These are phyloP conservation scores for Plectosphaerella plurivora DNA, from an alignment of 2,329 filamentous ascomycete species.

Conservation along the genomic window DNA sequence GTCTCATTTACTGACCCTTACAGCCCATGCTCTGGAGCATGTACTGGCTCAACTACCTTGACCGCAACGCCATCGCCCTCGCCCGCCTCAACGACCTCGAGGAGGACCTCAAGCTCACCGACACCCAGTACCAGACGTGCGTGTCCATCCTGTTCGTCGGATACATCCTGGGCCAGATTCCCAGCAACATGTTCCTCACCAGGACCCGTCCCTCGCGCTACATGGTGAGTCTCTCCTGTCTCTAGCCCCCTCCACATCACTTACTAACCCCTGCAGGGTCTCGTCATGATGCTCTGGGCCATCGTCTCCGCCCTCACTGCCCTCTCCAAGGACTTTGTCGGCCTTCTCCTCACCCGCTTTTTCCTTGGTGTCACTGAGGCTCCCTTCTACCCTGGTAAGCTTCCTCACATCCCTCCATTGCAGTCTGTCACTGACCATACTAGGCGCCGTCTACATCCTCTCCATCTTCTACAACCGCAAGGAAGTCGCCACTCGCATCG, in stretches of 20 bases:
- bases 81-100: conserved; percentile 16
- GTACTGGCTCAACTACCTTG: conserved; percentile 15
- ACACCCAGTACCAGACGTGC: conserved; percentile 25
- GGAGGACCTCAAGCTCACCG: conserved; percentile 14
- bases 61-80: conserved; percentile 13
- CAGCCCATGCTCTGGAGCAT: conserved; percentile 14
- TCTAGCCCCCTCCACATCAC: neutral
- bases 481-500: conserved; percentile 59
- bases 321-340: conserved; percentile 24
- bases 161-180: conserved; percentile 15
- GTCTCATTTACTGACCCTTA: neutral
- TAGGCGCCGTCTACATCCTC: conserved; percentile 44
- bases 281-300: conserved; percentile 14
- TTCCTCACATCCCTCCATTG: too few relatives aligned
- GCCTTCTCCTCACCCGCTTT: conserved; percentile 27
- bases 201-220: conserved; percentile 12
- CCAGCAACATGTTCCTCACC: conserved; percentile 13
- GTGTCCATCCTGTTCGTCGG: conserved; percentile 29
- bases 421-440: too few relatives aligned
- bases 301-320: conserved; percentile 21
- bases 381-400: conserved; percentile 8
- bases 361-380: conserved; percentile 31
- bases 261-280: neutral
- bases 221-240: conserved; percentile 5
- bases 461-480: conserved; percentile 61